Conservation (phyloP, 768 basidiomycete species). For the Agaricus bisporus region DNA sequence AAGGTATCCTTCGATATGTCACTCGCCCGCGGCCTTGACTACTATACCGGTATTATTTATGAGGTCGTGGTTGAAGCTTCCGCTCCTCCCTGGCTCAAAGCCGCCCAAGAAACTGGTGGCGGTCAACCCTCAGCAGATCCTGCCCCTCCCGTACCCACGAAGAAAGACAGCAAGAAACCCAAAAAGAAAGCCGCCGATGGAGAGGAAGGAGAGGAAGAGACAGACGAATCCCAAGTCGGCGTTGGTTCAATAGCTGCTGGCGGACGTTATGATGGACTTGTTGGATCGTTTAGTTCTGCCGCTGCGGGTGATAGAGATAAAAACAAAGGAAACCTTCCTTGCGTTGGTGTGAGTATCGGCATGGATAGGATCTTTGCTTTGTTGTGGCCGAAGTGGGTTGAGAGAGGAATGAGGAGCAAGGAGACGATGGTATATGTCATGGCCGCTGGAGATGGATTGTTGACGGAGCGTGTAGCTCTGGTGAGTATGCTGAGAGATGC, state of each 20-base stretch:
- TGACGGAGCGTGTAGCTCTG: conserved; percentile 79
- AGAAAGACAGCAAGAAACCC: conserved; percentile 24
- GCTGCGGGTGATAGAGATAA: conserved; percentile 64
- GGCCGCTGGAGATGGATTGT: conserved; percentile 81
- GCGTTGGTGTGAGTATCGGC: conserved; percentile 89
- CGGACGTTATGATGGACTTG: conserved; percentile 93
- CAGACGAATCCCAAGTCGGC: conserved; percentile 90
- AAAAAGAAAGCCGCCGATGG: conserved; percentile 41
- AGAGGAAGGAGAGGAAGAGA: conserved; percentile 67
- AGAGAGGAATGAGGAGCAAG: conserved; percentile 76
- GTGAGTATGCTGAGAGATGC: conserved; percentile 76
- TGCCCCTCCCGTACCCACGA: conserved; percentile 18
- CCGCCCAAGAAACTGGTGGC: conserved; percentile 40
- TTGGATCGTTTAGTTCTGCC: conserved; percentile 83
- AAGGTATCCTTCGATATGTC: conserved; percentile 96
- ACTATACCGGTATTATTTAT: conserved; percentile 98
- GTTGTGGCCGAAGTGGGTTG: conserved; percentile 82
- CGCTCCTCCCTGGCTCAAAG: conserved; percentile 78
- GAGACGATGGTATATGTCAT: conserved; percentile 93
- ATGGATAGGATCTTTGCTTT: conserved; percentile 91
- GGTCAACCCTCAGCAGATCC: conserved; percentile 25
- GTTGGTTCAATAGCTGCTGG: conserved; percentile 99
- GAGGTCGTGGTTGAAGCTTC: conserved; percentile 93
- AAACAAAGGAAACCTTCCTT: conserved; percentile 63
- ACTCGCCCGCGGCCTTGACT: conserved; percentile 94